phyloP scores from a whole-genome alignment of 148 eudicot species.

The Bassia scoparia region DNA sequence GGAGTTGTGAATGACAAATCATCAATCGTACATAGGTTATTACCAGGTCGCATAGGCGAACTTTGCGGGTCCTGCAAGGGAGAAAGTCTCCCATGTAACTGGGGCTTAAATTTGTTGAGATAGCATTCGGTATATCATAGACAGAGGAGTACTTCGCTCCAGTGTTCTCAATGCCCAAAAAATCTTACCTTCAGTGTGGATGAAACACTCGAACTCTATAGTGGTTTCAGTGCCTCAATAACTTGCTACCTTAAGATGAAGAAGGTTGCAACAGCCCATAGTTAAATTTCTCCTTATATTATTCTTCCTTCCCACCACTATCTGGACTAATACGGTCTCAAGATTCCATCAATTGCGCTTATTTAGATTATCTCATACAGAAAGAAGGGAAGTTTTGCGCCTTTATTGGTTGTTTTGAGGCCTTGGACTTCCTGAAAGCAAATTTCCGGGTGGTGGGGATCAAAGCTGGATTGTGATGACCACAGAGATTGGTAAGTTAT shows the following conservation, averaged over 20 bases:
- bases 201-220: conserved; percentile 82
- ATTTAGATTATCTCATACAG: conserved; percentile 68
- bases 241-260: conserved; percentile 61
- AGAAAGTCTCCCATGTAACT: conserved; percentile 69
- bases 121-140: conserved; percentile 84
- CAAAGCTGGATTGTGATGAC: conserved; percentile 68
- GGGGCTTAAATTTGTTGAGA: conserved; percentile 78
- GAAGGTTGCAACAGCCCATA: conserved; percentile 78
- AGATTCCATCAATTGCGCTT: too few species aligned
- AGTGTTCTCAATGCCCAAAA: conserved; percentile 78
- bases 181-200: conserved; percentile 68
- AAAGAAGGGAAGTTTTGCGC: conserved; percentile 91
- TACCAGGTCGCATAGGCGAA: too few species aligned
- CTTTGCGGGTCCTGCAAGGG: conserved; percentile 51
- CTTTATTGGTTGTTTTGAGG: conserved; percentile 79
- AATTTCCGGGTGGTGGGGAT: too few species aligned
- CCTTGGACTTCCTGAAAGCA: conserved; percentile 81
- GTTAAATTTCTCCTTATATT: conserved; percentile 83
- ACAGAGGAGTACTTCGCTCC: conserved; percentile 76
- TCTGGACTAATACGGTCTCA: too few species aligned
- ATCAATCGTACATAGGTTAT: too few species aligned
- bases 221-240: conserved; percentile 73
- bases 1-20: too few species aligned
- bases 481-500: conserved; percentile 89
- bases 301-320: too few species aligned